Base-by-base conservation (phyloP, 306 rosid species). In the Cucurbita pepo region DNA sequence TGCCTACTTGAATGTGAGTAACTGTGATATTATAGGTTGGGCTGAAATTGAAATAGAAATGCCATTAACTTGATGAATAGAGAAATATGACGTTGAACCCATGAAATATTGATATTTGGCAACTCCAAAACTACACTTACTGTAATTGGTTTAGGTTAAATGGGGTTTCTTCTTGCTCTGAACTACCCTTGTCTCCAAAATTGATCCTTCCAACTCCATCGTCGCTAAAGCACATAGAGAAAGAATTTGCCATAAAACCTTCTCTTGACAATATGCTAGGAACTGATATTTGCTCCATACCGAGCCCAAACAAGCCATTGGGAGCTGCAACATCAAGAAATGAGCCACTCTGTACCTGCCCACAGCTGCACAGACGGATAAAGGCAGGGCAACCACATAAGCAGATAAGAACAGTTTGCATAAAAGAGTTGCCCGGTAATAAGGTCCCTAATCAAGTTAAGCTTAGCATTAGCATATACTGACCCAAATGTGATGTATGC, bases 251-350 rank as follows among this genome's bases (percentile, higher is more conserved):
- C 4, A 78, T 90, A 57, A 87, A 82, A 15, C 98, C 98, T 74
- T 88, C 93, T 71, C 88, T 80, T 30, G 97, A 87, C 75, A 93
- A 86, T 79, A 88, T 79, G 83, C 97, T 93, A 77, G 98, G 98
- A 82, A 93, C 98, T 51, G 98, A 93, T 88, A 93, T 87, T 79
- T 88, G 88, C 87, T 87, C 93, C 98, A 93, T 90, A 52, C 98
- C 98, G 34, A 90, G 97, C 81, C 98, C 97, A 86, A 93, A 84
- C 79, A 93, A 85, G 76, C 97, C 98, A 30, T 93, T 90, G 55
- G 98, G 98, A 67, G 97, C 98, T 58, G 97, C 96, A 77, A 86
- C 86, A 77, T 93, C 98, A 74, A 90, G 80, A 81, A 93, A 90
- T 0, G 97, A 93, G 63, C 97, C 96, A 72, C 93, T 93, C 85